Base-by-base conservation (phyloP, 805 yeast genomes). In the Ogataea methanolica region DNA sequence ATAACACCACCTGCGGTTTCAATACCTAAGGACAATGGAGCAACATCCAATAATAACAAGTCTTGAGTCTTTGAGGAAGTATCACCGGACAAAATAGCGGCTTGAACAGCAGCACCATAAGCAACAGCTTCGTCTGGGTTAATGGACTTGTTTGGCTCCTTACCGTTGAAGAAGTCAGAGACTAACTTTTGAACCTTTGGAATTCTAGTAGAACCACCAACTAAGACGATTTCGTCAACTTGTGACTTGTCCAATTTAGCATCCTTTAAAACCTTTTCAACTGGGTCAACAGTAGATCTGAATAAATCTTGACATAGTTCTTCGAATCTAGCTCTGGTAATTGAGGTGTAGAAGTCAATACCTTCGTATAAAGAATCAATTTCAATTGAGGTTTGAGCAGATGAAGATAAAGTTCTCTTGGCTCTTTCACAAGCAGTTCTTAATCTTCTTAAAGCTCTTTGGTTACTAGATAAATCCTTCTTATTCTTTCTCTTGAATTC, bases 111-210 rank as follows among this genome's bases (percentile, higher is more conserved):
- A 59, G 97, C 97, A 85, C 97, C 97, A 76, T 90, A 90, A 65
- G 97, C 97, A 73, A 90, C 97, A 66, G 97, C 97, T 78, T 90
- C 97, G 79, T 90, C 97, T 62, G 97, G 97, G 83, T 90, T 90
- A 73, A 90, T 90, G 46, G 96, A 88, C 76, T 83, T 87, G 80
- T 88, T 88, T 72, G 95, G 96, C 75, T 90, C 96, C 79, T 90
- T 91, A 69, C 97, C 97, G 74, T 90, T 87, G 81, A 91, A 90
- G 84, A 83, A 90, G 73, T 91, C 97, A 59, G 96, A 85, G 46
- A 90, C 96, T 65, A 91, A 80, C 76, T 89, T 90, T 79, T 90
- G 97, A 58, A 91, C 85, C 77, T 88, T 89, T 76, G 97, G 97
- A 74, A 90, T 90, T 85, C 97, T 90, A 60, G 97, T 91, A 57